A percentile compares a stretch with the other conserved stretches of the same genome.
These are phyloP conservation scores for Coemansia sp. DNA, from an alignment of 192 early-diverging fungal genomes.

Conservation along the genomic window DNA sequence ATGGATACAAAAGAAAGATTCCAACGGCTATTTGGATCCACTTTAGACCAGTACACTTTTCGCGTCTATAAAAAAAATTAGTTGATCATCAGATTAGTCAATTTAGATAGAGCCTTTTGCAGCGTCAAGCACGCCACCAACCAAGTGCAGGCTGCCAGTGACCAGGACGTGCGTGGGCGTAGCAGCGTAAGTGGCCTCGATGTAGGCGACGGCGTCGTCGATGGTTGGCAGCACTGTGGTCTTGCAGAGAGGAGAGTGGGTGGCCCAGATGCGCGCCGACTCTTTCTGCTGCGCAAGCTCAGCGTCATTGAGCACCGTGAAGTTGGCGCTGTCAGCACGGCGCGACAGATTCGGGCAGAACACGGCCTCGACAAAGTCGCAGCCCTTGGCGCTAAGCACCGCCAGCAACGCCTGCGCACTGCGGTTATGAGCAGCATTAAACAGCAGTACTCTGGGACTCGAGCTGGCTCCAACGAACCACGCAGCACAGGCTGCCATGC, in stretches of 20 bases:
- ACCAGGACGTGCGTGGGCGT: conserved; percentile 67
- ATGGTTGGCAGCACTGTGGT: conserved; percentile 59
- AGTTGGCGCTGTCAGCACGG: conserved; percentile 68
- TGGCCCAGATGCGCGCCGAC: conserved; percentile 61
- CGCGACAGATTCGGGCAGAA: conserved; percentile 79
- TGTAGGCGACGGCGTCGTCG: conserved; percentile 66
- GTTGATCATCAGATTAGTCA: not conserved
- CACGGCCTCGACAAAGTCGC: conserved; percentile 63
- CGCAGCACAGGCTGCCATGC: conserved; percentile 62
- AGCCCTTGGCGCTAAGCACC: conserved; percentile 58
- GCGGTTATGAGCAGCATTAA: conserved; percentile 84
- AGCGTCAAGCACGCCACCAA: conserved; percentile 77
- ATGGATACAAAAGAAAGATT: conserved; percentile 9
- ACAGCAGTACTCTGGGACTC: conserved; percentile 66
- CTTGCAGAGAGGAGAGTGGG: conserved; percentile 28
- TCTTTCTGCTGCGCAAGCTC: conserved; percentile 64
- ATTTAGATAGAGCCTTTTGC: conserved; percentile 43
- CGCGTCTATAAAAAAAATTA: conserved; percentile 3
- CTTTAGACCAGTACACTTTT: not conserved
- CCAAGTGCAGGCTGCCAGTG: conserved; percentile 90
- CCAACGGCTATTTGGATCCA: not conserved
- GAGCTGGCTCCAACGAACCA: conserved; percentile 55
- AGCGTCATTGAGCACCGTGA: conserved; percentile 62
- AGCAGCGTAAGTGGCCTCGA: conserved; percentile 28
- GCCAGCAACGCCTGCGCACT: conserved; percentile 64